phyloP scores from a whole-genome alignment of 164 flowering plant species.

The Brasenia schreberi region DNA sequence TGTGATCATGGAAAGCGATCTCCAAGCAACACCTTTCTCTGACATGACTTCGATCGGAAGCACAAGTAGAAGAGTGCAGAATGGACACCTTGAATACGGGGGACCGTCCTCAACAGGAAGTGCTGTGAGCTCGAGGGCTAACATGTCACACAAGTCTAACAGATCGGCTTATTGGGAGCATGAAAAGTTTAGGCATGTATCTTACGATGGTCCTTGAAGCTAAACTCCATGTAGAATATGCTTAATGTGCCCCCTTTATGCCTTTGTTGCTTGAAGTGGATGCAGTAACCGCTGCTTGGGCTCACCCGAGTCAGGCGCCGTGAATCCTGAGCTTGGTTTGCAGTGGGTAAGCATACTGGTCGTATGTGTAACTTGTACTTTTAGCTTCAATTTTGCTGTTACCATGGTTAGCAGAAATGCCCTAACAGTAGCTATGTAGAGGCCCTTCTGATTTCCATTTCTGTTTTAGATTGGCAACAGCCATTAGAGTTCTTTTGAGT shows the following conservation, averaged over 20 bases:
- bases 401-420: too few species aligned
- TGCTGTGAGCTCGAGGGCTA: neutral
- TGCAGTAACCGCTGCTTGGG: neutral
- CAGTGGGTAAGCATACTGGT: neutral
- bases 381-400: neutral
- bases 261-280: too few species aligned
- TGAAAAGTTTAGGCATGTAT: neutral
- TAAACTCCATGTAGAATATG: neutral
- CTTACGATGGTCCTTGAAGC: neutral
- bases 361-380: neutral
- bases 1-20: slow-evolving; percentile 47
- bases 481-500: too few species aligned
- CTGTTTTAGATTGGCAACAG: too few species aligned
- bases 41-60: slow-evolving; percentile 31
- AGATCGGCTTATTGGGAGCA: neutral
- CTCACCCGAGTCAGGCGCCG: neutral
- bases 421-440: too few species aligned
- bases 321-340: neutral
- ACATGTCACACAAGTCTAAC: neutral
- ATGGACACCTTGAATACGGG: slow-evolving; percentile 31
- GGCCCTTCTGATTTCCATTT: too few species aligned
- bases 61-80: slow-evolving; percentile 50
- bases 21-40: slow-evolving; percentile 37
- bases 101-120: slow-evolving; percentile 24
- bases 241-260: neutral